These are phyloP conservation scores for Chaetomidium leptoderma DNA, from an alignment of 495 filamentous ascomycete species.

Conservation along the genomic window DNA sequence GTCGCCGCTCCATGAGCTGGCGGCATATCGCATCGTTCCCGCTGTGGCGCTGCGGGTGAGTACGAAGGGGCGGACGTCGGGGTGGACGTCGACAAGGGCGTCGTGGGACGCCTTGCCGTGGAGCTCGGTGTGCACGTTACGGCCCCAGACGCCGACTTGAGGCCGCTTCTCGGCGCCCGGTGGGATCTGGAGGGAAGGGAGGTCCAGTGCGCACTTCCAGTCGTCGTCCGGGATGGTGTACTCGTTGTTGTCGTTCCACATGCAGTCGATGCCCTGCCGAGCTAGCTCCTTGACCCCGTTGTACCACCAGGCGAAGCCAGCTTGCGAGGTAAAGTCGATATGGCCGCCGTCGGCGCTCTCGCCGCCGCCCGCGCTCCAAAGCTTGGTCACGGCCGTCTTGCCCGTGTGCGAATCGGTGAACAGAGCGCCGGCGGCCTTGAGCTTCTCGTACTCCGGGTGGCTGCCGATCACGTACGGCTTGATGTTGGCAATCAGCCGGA, in stretches of 20 bases:
- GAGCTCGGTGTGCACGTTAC: conserved; percentile 60
- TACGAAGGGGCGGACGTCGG: conserved; percentile 56
- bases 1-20: conserved; percentile 64
- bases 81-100: conserved; percentile 52
- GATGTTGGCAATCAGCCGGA: conserved; percentile 63
- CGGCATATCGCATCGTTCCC: conserved; percentile 62
- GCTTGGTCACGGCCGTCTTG: conserved; percentile 51
- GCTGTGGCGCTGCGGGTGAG: conserved; percentile 64
- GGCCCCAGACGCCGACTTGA: conserved; percentile 59
- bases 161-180: conserved; percentile 27
- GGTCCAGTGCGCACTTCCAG: conserved; percentile 55
- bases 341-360: conserved; percentile 65
- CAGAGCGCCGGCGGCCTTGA: conserved; percentile 52
- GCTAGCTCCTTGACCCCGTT: conserved; percentile 57
- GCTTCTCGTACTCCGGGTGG: conserved; percentile 58
- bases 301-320: conserved; percentile 66
- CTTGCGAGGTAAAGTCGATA: conserved; percentile 59
- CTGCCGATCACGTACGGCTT: conserved; percentile 64
- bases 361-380: conserved; percentile 66
- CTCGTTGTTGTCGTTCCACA: conserved; percentile 78
- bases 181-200: conserved; percentile 23
- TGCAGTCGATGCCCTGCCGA: conserved; percentile 59
- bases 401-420: conserved; percentile 56
- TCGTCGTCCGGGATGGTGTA: conserved; percentile 62
- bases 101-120: conserved; percentile 56